phyloP scores from a whole-genome alignment of 306 rosid species.

The Rosa rugosa region DNA sequence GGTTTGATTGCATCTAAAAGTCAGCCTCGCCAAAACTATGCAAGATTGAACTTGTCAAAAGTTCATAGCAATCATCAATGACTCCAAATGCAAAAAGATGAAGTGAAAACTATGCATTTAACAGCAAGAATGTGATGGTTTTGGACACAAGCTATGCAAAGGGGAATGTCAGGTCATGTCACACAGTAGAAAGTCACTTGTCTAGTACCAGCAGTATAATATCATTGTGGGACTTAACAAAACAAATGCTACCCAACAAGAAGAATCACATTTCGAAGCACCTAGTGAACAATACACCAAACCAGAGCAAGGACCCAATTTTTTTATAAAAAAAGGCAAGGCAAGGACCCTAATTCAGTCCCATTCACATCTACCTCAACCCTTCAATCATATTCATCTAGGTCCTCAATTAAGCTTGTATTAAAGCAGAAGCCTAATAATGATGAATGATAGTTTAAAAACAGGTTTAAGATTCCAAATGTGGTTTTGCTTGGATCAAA shows the following conservation, averaged over 20 bases:
- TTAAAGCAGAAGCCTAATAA: conserved; percentile 6
- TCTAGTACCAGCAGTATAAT: not conserved
- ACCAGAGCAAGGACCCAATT: not conserved
- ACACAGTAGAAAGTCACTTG: not conserved
- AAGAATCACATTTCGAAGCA: not conserved
- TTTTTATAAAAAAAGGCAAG: not conserved
- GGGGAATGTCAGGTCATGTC: conserved; percentile 15
- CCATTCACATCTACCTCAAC: not conserved
- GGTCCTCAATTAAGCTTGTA: not conserved
- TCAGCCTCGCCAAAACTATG: not conserved
- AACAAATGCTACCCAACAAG: conserved; percentile 4
- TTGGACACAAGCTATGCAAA: conserved; percentile 9
- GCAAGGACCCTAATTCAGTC: not conserved
- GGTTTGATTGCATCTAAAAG: conserved; percentile 1
- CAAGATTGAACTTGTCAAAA: not conserved
- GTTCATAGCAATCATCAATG: not conserved
- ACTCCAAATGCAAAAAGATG: conserved; percentile 1
- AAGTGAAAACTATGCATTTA: not conserved
- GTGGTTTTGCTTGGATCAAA: not conserved
- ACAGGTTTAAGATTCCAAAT: not conserved
- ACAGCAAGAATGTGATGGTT: conserved; percentile 14
- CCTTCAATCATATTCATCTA: not conserved
- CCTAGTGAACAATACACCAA: not conserved
- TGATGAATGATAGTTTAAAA: not conserved
- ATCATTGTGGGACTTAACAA: not conserved